These are phyloP conservation scores for Cyclospora cayetanensis DNA, from an alignment of 169 alveolate genomes.

Conservation along the genomic window DNA sequence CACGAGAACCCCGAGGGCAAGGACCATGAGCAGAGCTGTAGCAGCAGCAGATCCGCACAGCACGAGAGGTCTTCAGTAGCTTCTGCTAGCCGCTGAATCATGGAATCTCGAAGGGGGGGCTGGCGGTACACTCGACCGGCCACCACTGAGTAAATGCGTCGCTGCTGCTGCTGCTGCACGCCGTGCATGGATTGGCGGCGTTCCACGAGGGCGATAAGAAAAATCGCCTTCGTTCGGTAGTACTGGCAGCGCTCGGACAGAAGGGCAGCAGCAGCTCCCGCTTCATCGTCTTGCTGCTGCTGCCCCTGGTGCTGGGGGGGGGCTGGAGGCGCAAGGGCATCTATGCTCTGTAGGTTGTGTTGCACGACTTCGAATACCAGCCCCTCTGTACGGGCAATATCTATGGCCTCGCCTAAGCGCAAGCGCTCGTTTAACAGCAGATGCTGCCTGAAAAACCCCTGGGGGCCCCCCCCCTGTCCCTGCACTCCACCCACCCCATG, in stretches of 20 bases:
- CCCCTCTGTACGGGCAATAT: background rate
- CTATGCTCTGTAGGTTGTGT: background rate
- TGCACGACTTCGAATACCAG: background rate
- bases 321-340: background rate
- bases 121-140: background rate
- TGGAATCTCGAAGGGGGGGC: background rate
- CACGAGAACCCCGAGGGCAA: slow-evolving; percentile 13
- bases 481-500: background rate
- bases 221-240: background rate
- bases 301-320: background rate
- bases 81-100: background rate
- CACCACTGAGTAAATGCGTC: slow-evolving; percentile 11
- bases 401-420: background rate
- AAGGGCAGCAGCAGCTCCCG: background rate
- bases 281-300: background rate
- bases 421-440: too few species aligned
- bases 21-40: background rate
- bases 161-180: background rate
- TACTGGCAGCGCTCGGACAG: background rate
- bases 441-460: background rate
- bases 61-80: background rate
- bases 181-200: slow-evolving; percentile 31
- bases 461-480: background rate
- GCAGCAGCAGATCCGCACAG: slow-evolving; percentile 29
- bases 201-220: slow-evolving; percentile 10